Conservation (phyloP, 129 eudicot species). For the Gnaphalium uliginosum region DNA sequence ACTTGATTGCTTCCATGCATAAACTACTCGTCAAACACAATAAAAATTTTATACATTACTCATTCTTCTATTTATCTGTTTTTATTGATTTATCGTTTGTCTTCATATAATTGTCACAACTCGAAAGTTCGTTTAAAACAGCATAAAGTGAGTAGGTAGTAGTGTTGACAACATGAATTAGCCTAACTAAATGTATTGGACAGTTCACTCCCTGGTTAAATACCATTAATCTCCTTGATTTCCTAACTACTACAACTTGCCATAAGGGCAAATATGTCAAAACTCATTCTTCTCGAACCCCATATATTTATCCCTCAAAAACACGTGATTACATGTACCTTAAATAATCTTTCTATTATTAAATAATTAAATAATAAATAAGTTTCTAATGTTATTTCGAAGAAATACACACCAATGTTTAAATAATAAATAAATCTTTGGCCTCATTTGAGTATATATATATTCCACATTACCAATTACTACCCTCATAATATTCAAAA, state of each 20-base stretch:
- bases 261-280: constrained; percentile 21
- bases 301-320: not conserved
- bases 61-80: no score
- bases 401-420: not conserved
- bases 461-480: constrained; percentile 20
- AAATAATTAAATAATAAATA: no score
- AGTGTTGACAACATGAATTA: constrained; percentile 9
- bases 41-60: no score
- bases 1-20: no score
- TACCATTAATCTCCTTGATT: not conserved
- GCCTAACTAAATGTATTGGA: not conserved
- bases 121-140: no score
- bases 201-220: constrained; percentile 15
- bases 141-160: constrained; percentile 4
- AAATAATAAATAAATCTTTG: not conserved
- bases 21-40: no score
- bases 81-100: no score
- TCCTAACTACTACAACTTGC: constrained; percentile 3
- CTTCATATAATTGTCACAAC: no score
- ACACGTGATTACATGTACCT: constrained; percentile 29
- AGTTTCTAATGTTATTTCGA: not conserved
- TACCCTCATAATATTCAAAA: not conserved
- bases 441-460: not conserved
- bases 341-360: constrained; percentile 9
- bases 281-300: not conserved